Base-by-base conservation (phyloP, 2,329 filamentous ascomycete genomes). In the Xylariaceae sp. region DNA sequence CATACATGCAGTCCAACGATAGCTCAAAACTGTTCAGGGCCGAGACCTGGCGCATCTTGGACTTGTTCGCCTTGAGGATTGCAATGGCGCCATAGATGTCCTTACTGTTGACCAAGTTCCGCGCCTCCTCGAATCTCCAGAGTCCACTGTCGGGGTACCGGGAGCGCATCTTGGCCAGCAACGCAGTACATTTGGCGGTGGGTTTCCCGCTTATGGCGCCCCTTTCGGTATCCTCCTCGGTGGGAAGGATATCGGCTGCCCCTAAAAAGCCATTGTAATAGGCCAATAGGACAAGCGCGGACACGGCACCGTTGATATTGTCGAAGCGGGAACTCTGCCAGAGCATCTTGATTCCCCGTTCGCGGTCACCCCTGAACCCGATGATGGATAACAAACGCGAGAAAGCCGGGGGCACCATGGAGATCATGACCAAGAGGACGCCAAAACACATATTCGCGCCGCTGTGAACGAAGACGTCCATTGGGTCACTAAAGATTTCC, bases 301-400 rank as follows among this genome's bases (percentile, higher is more conserved):
- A 80, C 53, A 96, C 81, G 5, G 85, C 90, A n/a, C 89, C 90
- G 52, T 95, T 93, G 50, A 96, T 75, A 56, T 94, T 94, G 41
- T 80, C 64, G 55, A 89, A 92, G 31, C 80, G 78, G 15, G 86
- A 88, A 10, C 87, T 85, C 54, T 85, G 80, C 92, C 92, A 98
- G 4, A 98, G 75, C 75, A 95, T 83, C 24, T 73, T 69, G 19
- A 95, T 70, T 8, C 89, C 92, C 24, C 81, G 73, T 41, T 86
- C 77, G 27, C 89, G 80, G 55, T 96, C 89, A 19, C 92, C 92
- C 40, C 77, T 80, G 62, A 96, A 96, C 1, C 92, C 92, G 19
- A 95, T 83, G 26, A 96, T 81, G 38, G 81, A 85, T 4, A 96
- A 69, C 1, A 98, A 72, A 36, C 78, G 83, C n/a, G 77, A 82